phyloP scores from a whole-genome alignment of 768 basidiomycete genomes.

The Scleroderma bovista region DNA sequence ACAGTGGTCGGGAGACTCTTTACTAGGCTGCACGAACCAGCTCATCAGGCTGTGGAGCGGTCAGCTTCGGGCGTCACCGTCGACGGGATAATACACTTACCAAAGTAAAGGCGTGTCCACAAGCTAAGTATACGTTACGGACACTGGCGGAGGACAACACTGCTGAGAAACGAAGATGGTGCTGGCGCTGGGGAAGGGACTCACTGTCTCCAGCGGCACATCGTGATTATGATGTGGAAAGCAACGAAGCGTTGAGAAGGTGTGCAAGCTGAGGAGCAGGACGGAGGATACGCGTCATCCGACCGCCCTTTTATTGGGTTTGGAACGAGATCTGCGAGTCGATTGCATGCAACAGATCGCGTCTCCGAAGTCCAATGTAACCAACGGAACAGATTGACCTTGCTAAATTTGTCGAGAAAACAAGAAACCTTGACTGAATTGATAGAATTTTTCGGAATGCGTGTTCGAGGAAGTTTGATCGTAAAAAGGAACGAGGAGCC shows the following conservation, averaged over 20 bases:
- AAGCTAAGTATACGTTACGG: constrained; percentile 42
- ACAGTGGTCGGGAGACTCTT: constrained; percentile 1
- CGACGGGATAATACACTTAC: constrained; percentile 24
- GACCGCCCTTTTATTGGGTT: constrained; percentile 23
- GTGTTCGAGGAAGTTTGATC: constrained; percentile 35
- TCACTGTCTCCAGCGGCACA: constrained; percentile 56
- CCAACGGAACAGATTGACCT: constrained; percentile 24
- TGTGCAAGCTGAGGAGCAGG: constrained; percentile 1
- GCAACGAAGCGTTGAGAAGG: not conserved
- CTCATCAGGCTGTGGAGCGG: constrained; percentile 32
- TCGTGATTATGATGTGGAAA: constrained; percentile 15
- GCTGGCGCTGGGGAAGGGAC: constrained; percentile 14
- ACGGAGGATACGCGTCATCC: constrained; percentile 8
- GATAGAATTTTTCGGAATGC: constrained; percentile 31
- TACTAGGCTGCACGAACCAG: constrained; percentile 18
- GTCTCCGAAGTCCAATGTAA: not conserved
- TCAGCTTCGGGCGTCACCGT: constrained; percentile 1
- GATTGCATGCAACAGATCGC: constrained; percentile 10
- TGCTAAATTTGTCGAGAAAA: constrained; percentile 20
- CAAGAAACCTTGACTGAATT: constrained; percentile 28
- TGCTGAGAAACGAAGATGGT: not conserved
- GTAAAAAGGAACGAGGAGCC: constrained; percentile 19
- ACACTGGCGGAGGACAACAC: constrained; percentile 28
- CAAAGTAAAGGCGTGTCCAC: constrained; percentile 42
- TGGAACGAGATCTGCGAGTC: constrained; percentile 22